Percentiles rank a stretch among this genome's conserved stretches.
phyloP scores from a whole-genome alignment of 1,284 basidiomycete species.

The Ganoderma multipileum region DNA sequence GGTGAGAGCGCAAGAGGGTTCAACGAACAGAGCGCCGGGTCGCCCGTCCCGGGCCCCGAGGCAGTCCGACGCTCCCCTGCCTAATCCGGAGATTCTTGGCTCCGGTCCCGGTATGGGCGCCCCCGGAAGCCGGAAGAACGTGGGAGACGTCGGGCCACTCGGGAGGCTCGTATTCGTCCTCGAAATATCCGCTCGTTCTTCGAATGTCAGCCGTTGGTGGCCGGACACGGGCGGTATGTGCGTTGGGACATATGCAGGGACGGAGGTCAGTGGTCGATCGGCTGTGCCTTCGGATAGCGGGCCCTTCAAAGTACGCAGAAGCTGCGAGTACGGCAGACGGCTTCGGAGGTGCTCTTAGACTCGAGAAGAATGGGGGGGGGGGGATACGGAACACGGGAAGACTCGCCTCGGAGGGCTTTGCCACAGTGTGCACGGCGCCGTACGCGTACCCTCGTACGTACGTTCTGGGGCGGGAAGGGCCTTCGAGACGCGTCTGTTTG shows the following conservation, averaged over 20 bases:
- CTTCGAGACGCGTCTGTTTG: conserved; percentile 3
- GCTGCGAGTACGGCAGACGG: neutral
- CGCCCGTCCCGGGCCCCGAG: neutral
- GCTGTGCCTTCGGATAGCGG: neutral
- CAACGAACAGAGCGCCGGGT: neutral
- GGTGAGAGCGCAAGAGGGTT: neutral
- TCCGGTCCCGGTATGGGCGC: conserved; percentile 5
- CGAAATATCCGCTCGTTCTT: neutral
- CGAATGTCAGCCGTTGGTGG: neutral
- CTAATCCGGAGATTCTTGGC: neutral
- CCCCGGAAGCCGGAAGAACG: neutral
- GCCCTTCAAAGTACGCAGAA: neutral
- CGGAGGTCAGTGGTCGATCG: neutral
- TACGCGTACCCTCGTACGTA: neutral
- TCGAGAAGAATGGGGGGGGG: neutral
- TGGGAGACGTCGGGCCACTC: neutral
- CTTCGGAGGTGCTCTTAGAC: neutral
- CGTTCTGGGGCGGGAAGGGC: no score
- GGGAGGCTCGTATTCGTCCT: neutral
- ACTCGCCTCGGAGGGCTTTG: neutral
- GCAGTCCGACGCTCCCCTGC: neutral
- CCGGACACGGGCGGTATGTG: neutral
- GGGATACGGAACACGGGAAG: neutral
- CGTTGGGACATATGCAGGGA: neutral
- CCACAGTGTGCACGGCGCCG: neutral